Evolutionary conservation across 2,329 filamentous ascomycete genomes (phyloP), one percentile per base, ranked within the genome.

Genomic region (Aureobasidium sp.): DNA sequence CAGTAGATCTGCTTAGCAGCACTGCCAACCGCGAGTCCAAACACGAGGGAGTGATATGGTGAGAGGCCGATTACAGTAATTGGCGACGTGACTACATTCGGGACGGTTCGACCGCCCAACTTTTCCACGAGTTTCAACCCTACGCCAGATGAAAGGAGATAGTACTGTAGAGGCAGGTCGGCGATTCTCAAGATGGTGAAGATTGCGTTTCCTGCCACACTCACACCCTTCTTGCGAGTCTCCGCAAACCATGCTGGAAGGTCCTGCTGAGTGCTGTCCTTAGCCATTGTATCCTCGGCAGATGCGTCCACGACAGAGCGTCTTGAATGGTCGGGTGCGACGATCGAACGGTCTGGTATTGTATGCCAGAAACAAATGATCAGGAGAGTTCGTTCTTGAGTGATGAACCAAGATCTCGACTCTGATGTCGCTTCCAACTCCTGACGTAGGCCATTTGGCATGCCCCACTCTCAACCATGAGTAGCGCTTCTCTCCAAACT

Each of bases 1-100:
- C 68, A 70, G 63, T 68, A 69, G 52, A 70, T 67, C 37, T 69
- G 67, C 59, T 69, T 69, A 21, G 62, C 49, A 16, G 65, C 52
- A 41, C 64, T 65, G 29, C 68, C 68, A 2, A 63, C 53, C 15
- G 66, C 66, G 13, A 70, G 63, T 3, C 53, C 63, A 21, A 67
- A 61, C n/a, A 70, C 64, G 7, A 69, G 63, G 0, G 63, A 36
- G 37, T 69, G 63, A 48, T 68, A 69, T 9, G 65, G 63, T 9
- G 62, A 64, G 6, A 69, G 62, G 15, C 67, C 68, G n/a, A 67
- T 55, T 3, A 21, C 48, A 13, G 66, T 55, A 5, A 37, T 47
- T 32, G 45, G 34, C 8, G 54, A 41, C 8, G 62, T 63, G 53
- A 54, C 16, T 44, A 42, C 48, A 11, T 49, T 50, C n/a, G 59